Percentiles rank a stretch among this genome's conserved stretches.
Conservation (phyloP, 805 yeast species). For the Blastobotrys mokoenaii region DNA sequence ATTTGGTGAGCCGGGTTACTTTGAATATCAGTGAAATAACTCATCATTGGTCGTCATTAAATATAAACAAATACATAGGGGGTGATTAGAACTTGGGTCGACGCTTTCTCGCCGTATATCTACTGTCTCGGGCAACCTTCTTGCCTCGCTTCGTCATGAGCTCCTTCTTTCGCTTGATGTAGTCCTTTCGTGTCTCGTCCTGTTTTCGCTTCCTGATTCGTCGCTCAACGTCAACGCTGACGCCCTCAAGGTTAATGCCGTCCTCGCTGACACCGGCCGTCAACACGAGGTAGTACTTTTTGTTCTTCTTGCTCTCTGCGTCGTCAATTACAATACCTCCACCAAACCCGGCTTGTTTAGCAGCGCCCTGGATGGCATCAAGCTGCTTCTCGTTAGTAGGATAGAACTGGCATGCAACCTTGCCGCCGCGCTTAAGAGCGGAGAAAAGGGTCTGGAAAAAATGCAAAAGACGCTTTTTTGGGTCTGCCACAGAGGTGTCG, state of each 20-base stretch:
- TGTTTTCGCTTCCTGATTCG: constrained; percentile 32
- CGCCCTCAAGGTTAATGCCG: constrained; percentile 69
- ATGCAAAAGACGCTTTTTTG: constrained; percentile 66
- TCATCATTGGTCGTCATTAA: no score
- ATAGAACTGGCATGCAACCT: constrained; percentile 94
- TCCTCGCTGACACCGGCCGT: constrained; percentile 78
- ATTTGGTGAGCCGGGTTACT: no score
- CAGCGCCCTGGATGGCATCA: constrained; percentile 68
- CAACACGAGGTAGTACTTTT: constrained; percentile 81
- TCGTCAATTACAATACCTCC: constrained; percentile 94
- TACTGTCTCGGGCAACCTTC: constrained; percentile 78
- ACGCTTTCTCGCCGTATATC: constrained; percentile 83
- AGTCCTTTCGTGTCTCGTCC: constrained; percentile 70
- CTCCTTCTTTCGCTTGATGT: constrained; percentile 84
- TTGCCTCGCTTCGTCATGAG: constrained; percentile 88
- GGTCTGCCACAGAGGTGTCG: constrained; percentile 73
- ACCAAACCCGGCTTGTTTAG: constrained; percentile 90
- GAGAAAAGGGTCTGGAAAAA: constrained; percentile 88
- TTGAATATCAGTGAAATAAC: no score
- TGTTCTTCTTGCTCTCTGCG: constrained; percentile 85
- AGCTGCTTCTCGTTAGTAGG: constrained; percentile 85
- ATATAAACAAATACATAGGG: no score
- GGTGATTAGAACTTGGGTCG: constrained; percentile 49
- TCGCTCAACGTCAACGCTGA: constrained; percentile 56
- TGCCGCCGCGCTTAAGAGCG: constrained; percentile 84